Evolutionary conservation across 2,329 filamentous ascomycete species (phyloP), one percentile per base, ranked within the genome.

Genomic region (Amylocarpus encephaloides): DNA sequence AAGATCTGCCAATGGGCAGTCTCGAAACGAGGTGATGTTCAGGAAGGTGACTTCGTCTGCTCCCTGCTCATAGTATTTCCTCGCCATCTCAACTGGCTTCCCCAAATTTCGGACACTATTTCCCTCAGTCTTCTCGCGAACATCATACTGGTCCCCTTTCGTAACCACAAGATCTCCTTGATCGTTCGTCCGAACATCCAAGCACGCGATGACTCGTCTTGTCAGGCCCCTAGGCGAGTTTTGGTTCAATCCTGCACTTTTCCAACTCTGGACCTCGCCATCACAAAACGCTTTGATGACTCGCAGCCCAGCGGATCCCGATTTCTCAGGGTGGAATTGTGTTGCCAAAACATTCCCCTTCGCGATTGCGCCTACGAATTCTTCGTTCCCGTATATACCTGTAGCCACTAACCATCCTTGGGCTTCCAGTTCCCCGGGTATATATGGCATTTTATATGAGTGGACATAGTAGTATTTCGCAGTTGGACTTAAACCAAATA

Each of bases 381-480:
- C 85, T 71, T 98, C 90, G 12, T 79, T 73, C 30, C 91, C 91
- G 68, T 98, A 98, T 13, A 79, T 83, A 15, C 85, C 91, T 2
- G 88, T 95, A 1, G 93, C 93, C n/a, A 97, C 86, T 7, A 82
- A 81, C 92, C 93, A 98, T 22, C 92, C 93, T 32, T 86, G 78
- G 49, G 75, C 74, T 69, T 96, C 90, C 11, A 96, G 75, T 57
- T 85, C 76, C 33, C 86, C 88, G 41, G 78, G 70, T 46, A 71
- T 71, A 67, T 96, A 95, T 2, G 85, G 85, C 22, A 82, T 84
- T 51, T 90, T 91, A 71, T 93, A 98, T 2, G 89, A 91, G 75
- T 98, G 93, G 50, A 98, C 92, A 66, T 98, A 98, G 73, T 98
- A 98, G 75, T 98, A 98, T 70, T 97, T 98, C 65, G 88, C 95